Percentiles rank a stretch among this genome's conserved stretches.
Conservation (phyloP, 169 alveolate species). For the Plasmodium vinckei region DNA sequence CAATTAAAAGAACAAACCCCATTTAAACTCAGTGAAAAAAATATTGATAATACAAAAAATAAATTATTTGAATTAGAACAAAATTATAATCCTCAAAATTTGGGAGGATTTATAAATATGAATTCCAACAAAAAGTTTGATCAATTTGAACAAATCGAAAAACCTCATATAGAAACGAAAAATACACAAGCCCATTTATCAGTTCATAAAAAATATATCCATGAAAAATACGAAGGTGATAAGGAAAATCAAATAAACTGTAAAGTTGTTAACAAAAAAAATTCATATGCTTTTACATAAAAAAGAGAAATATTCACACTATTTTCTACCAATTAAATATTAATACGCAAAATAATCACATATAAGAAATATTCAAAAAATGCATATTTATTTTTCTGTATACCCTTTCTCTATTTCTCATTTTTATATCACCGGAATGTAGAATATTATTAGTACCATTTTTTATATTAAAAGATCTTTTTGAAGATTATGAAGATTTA, state of each 20-base stretch:
- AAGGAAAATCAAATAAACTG: slow-evolving; percentile 42
- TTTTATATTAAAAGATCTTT: no score
- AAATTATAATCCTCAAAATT: not conserved
- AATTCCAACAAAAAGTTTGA: not conserved
- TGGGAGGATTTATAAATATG: not conserved
- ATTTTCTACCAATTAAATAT: no score
- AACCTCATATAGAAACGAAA: not conserved
- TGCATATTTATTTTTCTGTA: no score
- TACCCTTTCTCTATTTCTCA: no score
- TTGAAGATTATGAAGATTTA: no score
- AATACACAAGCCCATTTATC: not conserved
- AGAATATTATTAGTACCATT: no score
- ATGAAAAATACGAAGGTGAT: slow-evolving; percentile 21
- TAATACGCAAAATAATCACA: no score
- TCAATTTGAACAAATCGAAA: not conserved
- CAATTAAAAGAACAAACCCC: not conserved
- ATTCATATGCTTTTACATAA: slow-evolving; percentile 28
- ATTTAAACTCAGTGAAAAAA: not conserved
- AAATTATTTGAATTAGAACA: not conserved
- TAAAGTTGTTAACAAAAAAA: slow-evolving; percentile 52
- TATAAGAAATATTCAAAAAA: no score
- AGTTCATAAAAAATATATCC: not conserved
- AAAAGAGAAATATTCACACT: slow-evolving; percentile 1
- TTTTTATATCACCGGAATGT: no score
- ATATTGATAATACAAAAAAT: not conserved